Evolutionary conservation across 148 eudicot genomes (phyloP).

Genomic region (Fallopia convolvulus): DNA sequence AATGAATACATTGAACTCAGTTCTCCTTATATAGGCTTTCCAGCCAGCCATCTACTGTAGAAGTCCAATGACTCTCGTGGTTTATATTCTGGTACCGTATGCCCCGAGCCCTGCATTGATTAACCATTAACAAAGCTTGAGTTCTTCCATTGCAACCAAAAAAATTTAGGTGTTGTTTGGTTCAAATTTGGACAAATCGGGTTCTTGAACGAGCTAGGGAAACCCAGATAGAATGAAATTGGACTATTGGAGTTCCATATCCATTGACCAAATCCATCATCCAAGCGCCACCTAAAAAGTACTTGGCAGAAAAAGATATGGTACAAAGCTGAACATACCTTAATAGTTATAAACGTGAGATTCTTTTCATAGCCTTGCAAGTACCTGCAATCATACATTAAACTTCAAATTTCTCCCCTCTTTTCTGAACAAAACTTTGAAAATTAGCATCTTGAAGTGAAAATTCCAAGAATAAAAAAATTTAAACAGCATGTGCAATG

Average conservation of each 20-base stretch:
- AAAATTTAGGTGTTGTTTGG: background rate
- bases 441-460: background rate
- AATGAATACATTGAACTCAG: background rate
- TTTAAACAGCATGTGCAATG: too few relatives aligned
- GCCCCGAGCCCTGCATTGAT: conserved; percentile 61
- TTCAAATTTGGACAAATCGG: background rate
- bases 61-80: conserved; percentile 60
- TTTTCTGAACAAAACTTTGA: background rate
- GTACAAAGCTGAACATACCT: conserved; percentile 36
- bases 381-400: conserved; percentile 36
- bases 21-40: conserved; percentile 28
- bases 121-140: background rate
- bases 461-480: too few relatives aligned
- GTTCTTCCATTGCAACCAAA: background rate
- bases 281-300: background rate
- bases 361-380: conserved; percentile 75
- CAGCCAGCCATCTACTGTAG: conserved; percentile 47
- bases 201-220: background rate
- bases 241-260: background rate
- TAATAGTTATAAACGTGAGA: conserved; percentile 76
- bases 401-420: background rate
- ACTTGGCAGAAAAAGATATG: background rate
- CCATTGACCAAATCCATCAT: background rate
- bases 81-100: conserved; percentile 82
- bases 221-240: too few relatives aligned